phyloP scores from a whole-genome alignment of 306 rosid genomes.

The Rosa lucieae region DNA sequence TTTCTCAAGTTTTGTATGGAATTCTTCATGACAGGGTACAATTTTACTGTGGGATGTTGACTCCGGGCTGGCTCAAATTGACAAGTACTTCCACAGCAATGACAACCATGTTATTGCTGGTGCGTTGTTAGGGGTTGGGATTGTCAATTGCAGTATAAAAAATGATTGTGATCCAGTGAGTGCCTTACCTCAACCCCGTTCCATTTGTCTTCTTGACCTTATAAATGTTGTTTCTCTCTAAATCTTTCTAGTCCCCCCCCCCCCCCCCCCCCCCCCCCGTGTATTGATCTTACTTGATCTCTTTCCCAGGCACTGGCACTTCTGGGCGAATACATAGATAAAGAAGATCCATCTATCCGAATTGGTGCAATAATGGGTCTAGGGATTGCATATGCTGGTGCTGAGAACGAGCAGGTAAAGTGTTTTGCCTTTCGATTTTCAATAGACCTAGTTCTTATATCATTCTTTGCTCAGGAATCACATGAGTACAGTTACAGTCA shows the following conservation, averaged over 20 bases:
- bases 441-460: neutral
- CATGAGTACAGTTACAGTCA: neutral
- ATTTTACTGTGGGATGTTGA: too few relatives aligned
- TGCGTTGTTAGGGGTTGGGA: too few relatives aligned
- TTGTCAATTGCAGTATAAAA: constrained; percentile 71
- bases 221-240: constrained; percentile 14
- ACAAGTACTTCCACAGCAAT: too few relatives aligned
- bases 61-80: too few relatives aligned
- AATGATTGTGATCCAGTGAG: constrained; percentile 97
- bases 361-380: constrained; percentile 99
- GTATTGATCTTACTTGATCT: too few relatives aligned
- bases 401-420: constrained; percentile 74
- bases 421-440: constrained; percentile 3
- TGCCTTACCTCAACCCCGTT: constrained; percentile 26
- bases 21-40: too few relatives aligned
- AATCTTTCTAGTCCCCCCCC: too few relatives aligned
- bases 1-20: too few relatives aligned
- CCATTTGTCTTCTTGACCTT: constrained; percentile 13
- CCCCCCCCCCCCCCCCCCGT: too few relatives aligned
- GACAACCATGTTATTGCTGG: too few relatives aligned
- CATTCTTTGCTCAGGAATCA: constrained; percentile 1
- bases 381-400: constrained; percentile 93
- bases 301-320: constrained; percentile 41
- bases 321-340: constrained; percentile 71
- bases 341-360: constrained; percentile 74